These are phyloP conservation scores for Epichloe brachyelytri DNA, from an alignment of 2,329 filamentous ascomycete genomes.

Conservation along the genomic window DNA sequence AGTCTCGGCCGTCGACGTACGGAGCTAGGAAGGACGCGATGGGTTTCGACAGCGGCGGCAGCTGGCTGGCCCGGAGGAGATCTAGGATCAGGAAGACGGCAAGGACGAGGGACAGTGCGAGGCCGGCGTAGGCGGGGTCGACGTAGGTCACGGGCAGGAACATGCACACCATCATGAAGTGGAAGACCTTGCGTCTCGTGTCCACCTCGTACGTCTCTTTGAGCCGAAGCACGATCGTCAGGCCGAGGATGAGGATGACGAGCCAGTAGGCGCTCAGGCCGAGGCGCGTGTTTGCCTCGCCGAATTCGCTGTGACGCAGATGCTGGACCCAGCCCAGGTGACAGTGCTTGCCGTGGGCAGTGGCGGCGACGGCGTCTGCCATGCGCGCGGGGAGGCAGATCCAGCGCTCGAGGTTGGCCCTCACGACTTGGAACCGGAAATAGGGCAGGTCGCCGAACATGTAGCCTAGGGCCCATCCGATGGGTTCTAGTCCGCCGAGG, in stretches of 20 bases:
- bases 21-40: conserved; percentile 80
- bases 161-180: conserved; percentile 97
- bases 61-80: conserved; percentile 75
- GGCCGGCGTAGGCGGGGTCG: conserved; percentile 69
- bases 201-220: conserved; percentile 79
- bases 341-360: conserved; percentile 23
- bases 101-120: conserved; percentile 69
- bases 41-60: conserved; percentile 78
- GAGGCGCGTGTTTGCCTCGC: conserved; percentile 72
- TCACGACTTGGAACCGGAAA: conserved; percentile 60
- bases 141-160: conserved; percentile 76
- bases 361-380: conserved; percentile 9
- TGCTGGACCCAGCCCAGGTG: conserved; percentile 49
- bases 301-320: conserved; percentile 50
- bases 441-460: conserved; percentile 64
- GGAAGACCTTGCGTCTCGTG: conserved; percentile 91
- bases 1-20: conserved; percentile 87
- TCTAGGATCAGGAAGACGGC: conserved; percentile 82
- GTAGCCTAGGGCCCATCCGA: conserved; percentile 89
- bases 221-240: conserved; percentile 62
- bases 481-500: conserved; percentile 60
- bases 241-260: conserved; percentile 53
- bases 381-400: conserved; percentile 50
- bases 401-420: conserved; percentile 59
- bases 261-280: conserved; percentile 63